Evolutionary conservation across 1,284 basidiomycete genomes (phyloP).

Genomic region (Agroathelia rolfsii): DNA sequence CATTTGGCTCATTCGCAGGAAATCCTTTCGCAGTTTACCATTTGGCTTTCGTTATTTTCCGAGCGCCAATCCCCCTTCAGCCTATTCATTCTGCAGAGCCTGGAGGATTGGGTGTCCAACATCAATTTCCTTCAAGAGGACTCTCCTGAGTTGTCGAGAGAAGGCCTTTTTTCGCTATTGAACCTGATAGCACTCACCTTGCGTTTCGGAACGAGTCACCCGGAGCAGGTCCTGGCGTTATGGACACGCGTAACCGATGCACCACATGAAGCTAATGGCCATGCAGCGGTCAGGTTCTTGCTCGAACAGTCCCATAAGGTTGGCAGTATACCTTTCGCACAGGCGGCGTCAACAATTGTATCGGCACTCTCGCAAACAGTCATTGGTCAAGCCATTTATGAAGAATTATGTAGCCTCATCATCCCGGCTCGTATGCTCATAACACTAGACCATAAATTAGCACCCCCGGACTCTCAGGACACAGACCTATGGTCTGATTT

Average conservation of each 20-base stretch:
- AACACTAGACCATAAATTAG: conserved; percentile 59
- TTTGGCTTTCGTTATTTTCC: conserved; percentile 64
- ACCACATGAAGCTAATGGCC: conserved; percentile 65
- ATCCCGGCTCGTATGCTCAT: conserved; percentile 80
- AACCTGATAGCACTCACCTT: conserved; percentile 82
- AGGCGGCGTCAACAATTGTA: conserved; percentile 74
- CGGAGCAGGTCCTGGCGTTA: conserved; percentile 77
- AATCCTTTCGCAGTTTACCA: conserved; percentile 68
- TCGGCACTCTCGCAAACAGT: conserved; percentile 77
- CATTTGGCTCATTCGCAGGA: conserved; percentile 63
- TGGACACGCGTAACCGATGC: conserved; percentile 72
- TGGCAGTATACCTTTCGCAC: conserved; percentile 69
- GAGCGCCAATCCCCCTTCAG: conserved; percentile 39
- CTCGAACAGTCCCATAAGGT: conserved; percentile 84
- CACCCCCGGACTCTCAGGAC: conserved; percentile 60
- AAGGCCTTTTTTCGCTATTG: conserved; percentile 64
- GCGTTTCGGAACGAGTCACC: conserved; percentile 66
- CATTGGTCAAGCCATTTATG: conserved; percentile 67
- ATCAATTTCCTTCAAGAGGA: conserved; percentile 62
- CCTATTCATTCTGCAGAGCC: conserved; percentile 60
- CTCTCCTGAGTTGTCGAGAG: conserved; percentile 41
- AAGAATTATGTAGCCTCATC: conserved; percentile 78
- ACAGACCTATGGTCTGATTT: conserved; percentile 68
- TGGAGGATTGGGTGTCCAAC: conserved; percentile 75
- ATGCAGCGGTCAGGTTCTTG: conserved; percentile 75